Evolutionary conservation across 257 asterid species (phyloP), one percentile per base, ranked within the genome.

Genomic region (Capsicum baccatum): DNA sequence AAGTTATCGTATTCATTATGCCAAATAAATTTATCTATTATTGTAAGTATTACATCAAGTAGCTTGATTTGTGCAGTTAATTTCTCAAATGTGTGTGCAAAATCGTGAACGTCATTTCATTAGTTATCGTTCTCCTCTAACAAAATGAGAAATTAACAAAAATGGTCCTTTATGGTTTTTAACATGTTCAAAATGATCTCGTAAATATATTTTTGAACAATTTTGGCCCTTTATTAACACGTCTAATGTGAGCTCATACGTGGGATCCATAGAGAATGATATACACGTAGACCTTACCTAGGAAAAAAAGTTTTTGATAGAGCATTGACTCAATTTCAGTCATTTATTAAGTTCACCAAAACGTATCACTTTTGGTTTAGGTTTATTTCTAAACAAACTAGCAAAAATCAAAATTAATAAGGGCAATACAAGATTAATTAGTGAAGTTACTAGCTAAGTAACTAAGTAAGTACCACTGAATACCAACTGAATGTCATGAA

Each of bases 61-160:
- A 70, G 79, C 35, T 71, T 71, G 58, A 10, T 37, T 71, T 73
- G 15, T 71, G 39, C 0, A n/a, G 80, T 47, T 0, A 48, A 48
- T 73, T 71, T 73, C 59, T 73, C 80, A 8, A 73, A 5, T 73
- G 3, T 48, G 59, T 73, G 6, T 48, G 80, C 33, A 47, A 73
- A 73, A 73, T 73, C 11, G 37, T 47, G 80, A 39, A 44, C 37
- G 9, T 42, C 76, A 68, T 35, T 67, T 68, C 3, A 68, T 14
- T 33, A 33, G 2, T 66, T 68, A 44, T 66, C n/a, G 11, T 66
- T 35, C 47, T 66, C 9, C n/a, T 62, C 8, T 62, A 62, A 62
- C 1, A 9, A 19, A n/a, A 19, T 3, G 1, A 4, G 44, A 26
- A 47, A 64, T 11, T 64, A 64, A 26, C 70, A 64, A 26, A 60